These are phyloP conservation scores for Plasmodium coatneyi DNA, from an alignment of 169 alveolate species.

Conservation along the genomic window DNA sequence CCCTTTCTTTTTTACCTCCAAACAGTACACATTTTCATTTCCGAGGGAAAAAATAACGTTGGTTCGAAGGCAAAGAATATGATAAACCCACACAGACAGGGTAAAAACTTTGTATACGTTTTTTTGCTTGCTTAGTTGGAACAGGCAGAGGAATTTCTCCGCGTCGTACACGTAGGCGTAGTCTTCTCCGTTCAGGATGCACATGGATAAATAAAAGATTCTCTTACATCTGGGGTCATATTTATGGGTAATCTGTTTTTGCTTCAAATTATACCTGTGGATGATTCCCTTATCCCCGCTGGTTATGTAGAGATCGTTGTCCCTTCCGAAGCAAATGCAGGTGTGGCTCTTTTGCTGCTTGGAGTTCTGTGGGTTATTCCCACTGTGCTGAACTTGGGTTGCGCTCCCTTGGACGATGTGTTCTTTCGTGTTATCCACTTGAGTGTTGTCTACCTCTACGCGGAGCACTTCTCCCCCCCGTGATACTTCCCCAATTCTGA, in stretches of 20 bases:
- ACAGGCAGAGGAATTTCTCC: slow-evolving; percentile 48
- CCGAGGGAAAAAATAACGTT: slow-evolving; percentile 50
- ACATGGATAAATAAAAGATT: slow-evolving; percentile 21
- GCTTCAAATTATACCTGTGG: slow-evolving; percentile 23
- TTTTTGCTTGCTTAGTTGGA: not conserved
- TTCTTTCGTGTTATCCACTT: not conserved
- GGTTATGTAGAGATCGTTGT: slow-evolving; percentile 28
- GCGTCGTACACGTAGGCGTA: slow-evolving; percentile 55
- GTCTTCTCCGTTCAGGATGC: slow-evolving; percentile 14
- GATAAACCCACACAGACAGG: slow-evolving; percentile 43
- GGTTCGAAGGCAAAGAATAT: slow-evolving; percentile 18
- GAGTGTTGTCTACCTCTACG: not conserved
- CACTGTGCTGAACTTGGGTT: not conserved
- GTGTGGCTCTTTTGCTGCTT: slow-evolving; percentile 15
- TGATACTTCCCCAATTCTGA: slow-evolving; percentile 24
- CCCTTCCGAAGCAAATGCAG: slow-evolving; percentile 23
- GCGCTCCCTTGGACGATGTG: not conserved
- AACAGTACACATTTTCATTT: slow-evolving; percentile 41
- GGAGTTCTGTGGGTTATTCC: not conserved
- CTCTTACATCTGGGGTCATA: slow-evolving; percentile 34
- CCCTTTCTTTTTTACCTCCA: not conserved
- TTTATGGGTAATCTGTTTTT: not conserved
- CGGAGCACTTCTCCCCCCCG: not conserved
- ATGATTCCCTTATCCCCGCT: slow-evolving; percentile 17
- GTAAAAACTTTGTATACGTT: slow-evolving; percentile 49